Evolutionary conservation across 306 rosid species (phyloP), one percentile per base, ranked within the genome.

Genomic region (Mucuna pruriens): DNA sequence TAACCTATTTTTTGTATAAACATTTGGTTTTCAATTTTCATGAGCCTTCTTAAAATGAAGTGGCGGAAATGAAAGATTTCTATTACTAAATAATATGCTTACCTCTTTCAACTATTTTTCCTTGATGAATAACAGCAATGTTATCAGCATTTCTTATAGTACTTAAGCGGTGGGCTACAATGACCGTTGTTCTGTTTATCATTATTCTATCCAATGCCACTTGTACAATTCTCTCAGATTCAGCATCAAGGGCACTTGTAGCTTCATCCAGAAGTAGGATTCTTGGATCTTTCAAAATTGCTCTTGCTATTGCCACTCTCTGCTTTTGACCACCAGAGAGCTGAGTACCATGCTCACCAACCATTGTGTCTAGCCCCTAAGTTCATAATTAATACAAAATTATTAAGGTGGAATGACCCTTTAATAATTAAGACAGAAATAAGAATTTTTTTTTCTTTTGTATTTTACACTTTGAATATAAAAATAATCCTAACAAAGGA

Each of bases 141-240:
- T 79, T 85, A 48, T 89, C 85, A 1, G 87, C 93, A 65, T 86
- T 90, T 62, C 87, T 84, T 79, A 91, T 82, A 22, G 92, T 91
- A 78, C 90, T 87, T 58, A 91, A 84, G 42, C 97, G 94, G 64
- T 90, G 97, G 8, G 97, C 97, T 40, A 92, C 97, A 78, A 92
- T 52, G 9, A 92, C 84, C 16, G 94, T 92, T 34, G 94, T 92
- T 62, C 92, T 78, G 73, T 86, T 86, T 31, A 81, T 68, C 95
- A 91, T 91, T 75, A 89, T 83, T 71, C 86, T 84, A 65, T 89
- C 93, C 71, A 91, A 46, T 45, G 93, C 92, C 87, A 89, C 91
- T 67, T 91, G 95, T 16, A 91, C 95, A 19, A 86, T 40, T 25
- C 88, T 86, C 84, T 91, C 93, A 76, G 95, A 91, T 83, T 91